Evolutionary conservation across 1,139 yeast species (phyloP), one percentile per base, ranked within the genome.

Genomic region (Candida mesenterica): DNA sequence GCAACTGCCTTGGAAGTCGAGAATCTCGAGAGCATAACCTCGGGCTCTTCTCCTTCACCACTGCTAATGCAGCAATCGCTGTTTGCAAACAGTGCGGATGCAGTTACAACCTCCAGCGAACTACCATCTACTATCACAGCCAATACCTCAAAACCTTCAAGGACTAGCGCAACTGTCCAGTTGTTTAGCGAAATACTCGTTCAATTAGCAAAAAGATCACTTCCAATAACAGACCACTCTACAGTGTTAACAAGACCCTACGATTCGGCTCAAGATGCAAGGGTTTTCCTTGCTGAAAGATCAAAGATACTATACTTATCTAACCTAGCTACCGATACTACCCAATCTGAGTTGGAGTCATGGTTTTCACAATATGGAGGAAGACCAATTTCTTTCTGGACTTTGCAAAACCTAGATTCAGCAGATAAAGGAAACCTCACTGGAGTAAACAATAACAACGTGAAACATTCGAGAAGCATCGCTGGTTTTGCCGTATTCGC

Each of bases 311-410:
- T 89, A 36, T 86, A 79, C 55, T 66, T 90, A 59, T 72, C 85
- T 9, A 88, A 87, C 55, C 64, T 90, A 45, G 90, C 96, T 2
- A 68, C 68, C 27, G 97, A 89, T 50, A 86, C 94, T 4, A 89
- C 96, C 1, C 97, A 89, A 58, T 75, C 89, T 27, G 97, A 90
- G 57, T 66, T 90, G 34, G 97, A 90, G 62, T 74, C 83, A 27
- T 90, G 97, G 96, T 88, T 88, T 53, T 79, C 89, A 3, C 95
- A 85, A 53, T 82, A 75, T 53, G 95, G 95, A 2, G 84, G 88
- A 3, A 72, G 92, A 32, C 95, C 96, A 1, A 73, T 86, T 33
- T 94, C 96, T 5, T 86, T 88, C 54, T 88, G 96, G 96, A 81
- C 94, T 1, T 68, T 89, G 37, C 82, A 82, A 51, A 68, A 72